These are phyloP conservation scores for Volutella citrinella DNA, from an alignment of 2,329 filamentous ascomycete genomes.

Conservation along the genomic window DNA sequence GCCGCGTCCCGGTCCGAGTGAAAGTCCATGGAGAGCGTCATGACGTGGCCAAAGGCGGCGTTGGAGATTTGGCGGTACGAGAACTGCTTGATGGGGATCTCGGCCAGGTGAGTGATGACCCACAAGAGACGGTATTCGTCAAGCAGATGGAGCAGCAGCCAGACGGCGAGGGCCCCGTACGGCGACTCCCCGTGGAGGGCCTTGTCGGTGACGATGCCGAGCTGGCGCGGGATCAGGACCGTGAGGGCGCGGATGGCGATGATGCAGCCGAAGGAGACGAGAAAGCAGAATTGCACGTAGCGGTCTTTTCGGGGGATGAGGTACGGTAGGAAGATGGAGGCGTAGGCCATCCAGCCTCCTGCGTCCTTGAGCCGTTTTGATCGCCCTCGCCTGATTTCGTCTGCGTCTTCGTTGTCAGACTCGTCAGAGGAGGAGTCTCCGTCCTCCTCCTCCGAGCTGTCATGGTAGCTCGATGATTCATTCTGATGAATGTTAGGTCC, in stretches of 20 bases:
- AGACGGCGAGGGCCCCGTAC: conserved; percentile 16
- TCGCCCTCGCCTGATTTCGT: conserved; percentile 24
- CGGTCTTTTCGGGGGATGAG: conserved; percentile 28
- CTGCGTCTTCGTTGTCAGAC: conserved; percentile 20
- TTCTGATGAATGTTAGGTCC: no score
- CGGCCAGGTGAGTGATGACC: conserved; percentile 22
- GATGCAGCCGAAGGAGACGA: conserved; percentile 22
- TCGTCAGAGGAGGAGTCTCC: no score
- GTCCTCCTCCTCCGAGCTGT: no score
- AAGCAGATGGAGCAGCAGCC: conserved; percentile 14
- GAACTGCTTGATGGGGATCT: conserved; percentile 34
- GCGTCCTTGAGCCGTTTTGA: conserved; percentile 24
- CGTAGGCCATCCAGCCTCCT: conserved; percentile 31
- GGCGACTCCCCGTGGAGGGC: conserved; percentile 20
- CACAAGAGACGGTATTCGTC: conserved; percentile 9
- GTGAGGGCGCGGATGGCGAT: conserved; percentile 23
- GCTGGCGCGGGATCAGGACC: conserved; percentile 29
- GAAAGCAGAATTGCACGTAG: conserved; percentile 28
- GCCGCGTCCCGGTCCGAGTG: conserved; percentile 64
- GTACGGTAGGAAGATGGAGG: conserved; percentile 28
- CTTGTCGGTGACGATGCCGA: conserved; percentile 29
- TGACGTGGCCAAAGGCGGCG: conserved; percentile 63
- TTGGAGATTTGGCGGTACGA: conserved; percentile 54
- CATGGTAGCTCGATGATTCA: no score
- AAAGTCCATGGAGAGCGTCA: conserved; percentile 68